A percentile compares a stretch with the other conserved stretches of the same genome.
These are phyloP conservation scores for Pseudocercospora musae DNA, from an alignment of 2,329 filamentous ascomycete species.

Conservation along the genomic window DNA sequence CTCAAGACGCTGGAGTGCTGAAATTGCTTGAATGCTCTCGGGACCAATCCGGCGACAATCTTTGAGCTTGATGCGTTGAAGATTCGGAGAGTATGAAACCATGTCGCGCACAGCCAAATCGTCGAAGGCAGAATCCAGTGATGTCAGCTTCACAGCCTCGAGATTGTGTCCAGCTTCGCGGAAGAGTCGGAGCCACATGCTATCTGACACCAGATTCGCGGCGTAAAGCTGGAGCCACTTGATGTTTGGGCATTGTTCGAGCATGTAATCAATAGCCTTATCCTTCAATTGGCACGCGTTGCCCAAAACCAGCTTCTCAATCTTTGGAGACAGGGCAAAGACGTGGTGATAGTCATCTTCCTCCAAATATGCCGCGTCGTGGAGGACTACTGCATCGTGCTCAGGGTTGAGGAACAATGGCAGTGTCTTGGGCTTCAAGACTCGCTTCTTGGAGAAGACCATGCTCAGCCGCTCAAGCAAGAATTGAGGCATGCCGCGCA, in stretches of 20 bases:
- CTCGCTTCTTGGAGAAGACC: constrained; percentile 62
- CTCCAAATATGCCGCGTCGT: constrained; percentile 64
- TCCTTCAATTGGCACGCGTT: constrained; percentile 94
- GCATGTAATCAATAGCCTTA: constrained; percentile 73
- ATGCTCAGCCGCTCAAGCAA: constrained; percentile 59
- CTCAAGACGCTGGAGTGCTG: constrained; percentile 59
- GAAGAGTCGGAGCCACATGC: constrained; percentile 71
- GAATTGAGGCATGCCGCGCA: constrained; percentile 56
- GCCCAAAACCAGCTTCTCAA: constrained; percentile 70
- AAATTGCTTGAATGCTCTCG: constrained; percentile 63
- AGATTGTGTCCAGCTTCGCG: constrained; percentile 62
- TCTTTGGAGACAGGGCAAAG: constrained; percentile 67
- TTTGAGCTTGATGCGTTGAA: constrained; percentile 74
- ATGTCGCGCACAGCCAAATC: constrained; percentile 66
- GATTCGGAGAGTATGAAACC: constrained; percentile 60
- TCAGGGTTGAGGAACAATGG: constrained; percentile 53
- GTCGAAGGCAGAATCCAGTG: constrained; percentile 77
- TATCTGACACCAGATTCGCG: constrained; percentile 75
- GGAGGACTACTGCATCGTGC: constrained; percentile 55
- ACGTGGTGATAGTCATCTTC: constrained; percentile 76
- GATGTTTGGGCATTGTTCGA: constrained; percentile 67
- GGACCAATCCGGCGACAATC: constrained; percentile 73
- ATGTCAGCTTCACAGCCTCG: constrained; percentile 71
- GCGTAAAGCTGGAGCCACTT: constrained; percentile 75
- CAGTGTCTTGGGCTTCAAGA: constrained; percentile 52